phyloP scores from a whole-genome alignment of 2,329 filamentous ascomycete genomes.

The Aspergillus texensis region DNA sequence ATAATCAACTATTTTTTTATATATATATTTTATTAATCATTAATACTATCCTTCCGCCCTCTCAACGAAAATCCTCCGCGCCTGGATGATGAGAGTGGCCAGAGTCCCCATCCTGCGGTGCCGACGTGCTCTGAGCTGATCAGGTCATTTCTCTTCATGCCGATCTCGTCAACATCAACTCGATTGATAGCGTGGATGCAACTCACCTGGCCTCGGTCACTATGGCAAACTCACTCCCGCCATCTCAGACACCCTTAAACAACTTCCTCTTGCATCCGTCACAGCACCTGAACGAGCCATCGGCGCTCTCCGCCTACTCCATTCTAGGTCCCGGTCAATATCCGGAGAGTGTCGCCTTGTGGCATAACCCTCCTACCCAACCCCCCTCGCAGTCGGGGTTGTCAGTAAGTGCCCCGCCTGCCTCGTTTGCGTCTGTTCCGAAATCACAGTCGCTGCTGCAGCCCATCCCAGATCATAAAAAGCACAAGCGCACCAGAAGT shows the following conservation, averaged over 20 bases:
- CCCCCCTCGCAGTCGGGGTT: slow-evolving; percentile 22
- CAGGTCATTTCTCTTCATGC: slow-evolving; percentile 17
- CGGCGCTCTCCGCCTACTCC: slow-evolving; percentile 35
- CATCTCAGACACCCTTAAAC: slow-evolving; percentile 34
- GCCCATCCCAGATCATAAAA: slow-evolving; percentile 67
- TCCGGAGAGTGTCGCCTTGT: slow-evolving; percentile 47
- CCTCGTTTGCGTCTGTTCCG: slow-evolving; percentile 26
- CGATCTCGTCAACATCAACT: slow-evolving; percentile 10
- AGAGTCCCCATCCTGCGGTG: slow-evolving; percentile 13
- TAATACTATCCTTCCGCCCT: neutral
- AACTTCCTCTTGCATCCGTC: slow-evolving; percentile 29
- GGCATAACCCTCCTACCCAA: slow-evolving; percentile 40
- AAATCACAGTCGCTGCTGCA: slow-evolving; percentile 37
- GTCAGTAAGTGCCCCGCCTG: slow-evolving; percentile 13
- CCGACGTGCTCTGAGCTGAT: slow-evolving; percentile 14
- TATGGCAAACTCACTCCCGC: slow-evolving; percentile 36
- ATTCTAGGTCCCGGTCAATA: slow-evolving; percentile 41
- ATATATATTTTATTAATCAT: neutral
- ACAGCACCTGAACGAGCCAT: slow-evolving; percentile 27
- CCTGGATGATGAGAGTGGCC: slow-evolving; percentile 17
- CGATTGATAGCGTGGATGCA: slow-evolving; percentile 22
- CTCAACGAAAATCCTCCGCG: neutral
- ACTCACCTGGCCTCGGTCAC: slow-evolving; percentile 16
- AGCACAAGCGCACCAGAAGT: slow-evolving; percentile 89
- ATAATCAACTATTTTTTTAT: neutral